These are phyloP conservation scores for Monilinia fructicola DNA, from an alignment of 2,329 filamentous ascomycete genomes.

Conservation along the genomic window DNA sequence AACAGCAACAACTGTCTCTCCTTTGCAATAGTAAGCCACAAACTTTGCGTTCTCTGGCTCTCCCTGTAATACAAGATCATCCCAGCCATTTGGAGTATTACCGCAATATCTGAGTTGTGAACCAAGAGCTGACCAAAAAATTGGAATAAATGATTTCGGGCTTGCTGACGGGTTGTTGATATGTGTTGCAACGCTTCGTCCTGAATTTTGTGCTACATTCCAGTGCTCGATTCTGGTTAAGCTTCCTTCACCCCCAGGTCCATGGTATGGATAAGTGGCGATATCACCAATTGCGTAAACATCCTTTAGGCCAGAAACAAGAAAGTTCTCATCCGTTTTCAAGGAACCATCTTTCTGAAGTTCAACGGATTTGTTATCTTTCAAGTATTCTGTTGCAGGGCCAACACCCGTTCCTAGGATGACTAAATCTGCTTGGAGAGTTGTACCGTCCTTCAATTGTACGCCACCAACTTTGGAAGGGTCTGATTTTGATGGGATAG, in stretches of 20 bases:
- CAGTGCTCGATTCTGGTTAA: constrained; percentile 91
- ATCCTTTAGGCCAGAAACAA: constrained; percentile 71
- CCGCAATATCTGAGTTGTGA: constrained; percentile 91
- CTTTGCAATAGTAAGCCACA: constrained; percentile 83
- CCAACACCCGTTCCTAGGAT: constrained; percentile 87
- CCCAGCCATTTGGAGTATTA: constrained; percentile 78
- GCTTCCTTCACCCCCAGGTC: constrained; percentile 75
- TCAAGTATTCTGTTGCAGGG: constrained; percentile 81
- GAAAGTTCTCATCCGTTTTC: constrained; percentile 75
- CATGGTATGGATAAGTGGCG: constrained; percentile 89
- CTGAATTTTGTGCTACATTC: constrained; percentile 95
- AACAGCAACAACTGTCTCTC: constrained; percentile 83
- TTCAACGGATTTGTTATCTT: constrained; percentile 65
- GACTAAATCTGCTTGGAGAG: constrained; percentile 82
- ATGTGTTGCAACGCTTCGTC: constrained; percentile 73
- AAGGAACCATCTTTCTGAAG: constrained; percentile 86
- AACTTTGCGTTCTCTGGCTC: constrained; percentile 77
- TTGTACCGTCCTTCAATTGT: constrained; percentile 80
- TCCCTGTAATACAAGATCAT: constrained; percentile 80
- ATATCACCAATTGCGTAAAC: constrained; percentile 96
- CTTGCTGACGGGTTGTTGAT: constrained; percentile 66
- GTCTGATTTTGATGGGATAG: constrained; percentile 67
- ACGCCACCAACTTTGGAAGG: constrained; percentile 75
- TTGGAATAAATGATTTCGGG: constrained; percentile 76
- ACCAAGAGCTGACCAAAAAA: constrained; percentile 96